Conservation (phyloP, 768 basidiomycete species). For the Panaeolus papilionaceus region DNA sequence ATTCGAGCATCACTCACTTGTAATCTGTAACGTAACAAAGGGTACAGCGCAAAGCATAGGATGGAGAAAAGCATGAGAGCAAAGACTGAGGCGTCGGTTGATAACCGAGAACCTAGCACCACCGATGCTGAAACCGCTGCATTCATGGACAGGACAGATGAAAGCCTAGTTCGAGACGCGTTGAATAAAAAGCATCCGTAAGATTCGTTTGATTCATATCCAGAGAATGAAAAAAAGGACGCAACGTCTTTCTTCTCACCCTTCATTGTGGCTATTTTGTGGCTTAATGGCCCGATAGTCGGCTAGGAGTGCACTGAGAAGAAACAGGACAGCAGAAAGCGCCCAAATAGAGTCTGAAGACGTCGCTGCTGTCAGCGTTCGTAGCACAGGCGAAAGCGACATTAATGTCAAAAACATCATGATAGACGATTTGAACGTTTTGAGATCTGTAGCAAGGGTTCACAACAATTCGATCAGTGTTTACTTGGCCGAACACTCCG, state of each 20-base stretch:
- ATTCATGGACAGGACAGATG: slow-evolving; percentile 87
- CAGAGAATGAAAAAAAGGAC: slow-evolving; percentile 17
- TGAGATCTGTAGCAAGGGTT: slow-evolving; percentile 56
- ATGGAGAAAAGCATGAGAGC: slow-evolving; percentile 87
- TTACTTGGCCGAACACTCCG: background rate
- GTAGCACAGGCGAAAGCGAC: slow-evolving; percentile 88
- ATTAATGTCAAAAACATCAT: slow-evolving; percentile 89
- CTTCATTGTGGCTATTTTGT: slow-evolving; percentile 57
- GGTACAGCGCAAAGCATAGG: slow-evolving; percentile 84
- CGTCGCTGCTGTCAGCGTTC: slow-evolving; percentile 92
- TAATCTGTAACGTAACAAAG: slow-evolving; percentile 74
- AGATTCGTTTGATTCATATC: slow-evolving; percentile 12
- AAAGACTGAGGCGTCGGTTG: slow-evolving; percentile 86
- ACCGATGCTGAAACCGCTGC: slow-evolving; percentile 93
- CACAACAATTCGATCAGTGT: slow-evolving; percentile 15
- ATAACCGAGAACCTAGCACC: slow-evolving; percentile 89
- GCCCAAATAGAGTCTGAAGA: slow-evolving; percentile 99
- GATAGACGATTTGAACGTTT: slow-evolving; percentile 79
- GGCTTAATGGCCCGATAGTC: slow-evolving; percentile 71
- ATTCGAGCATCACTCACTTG: slow-evolving; percentile 50
- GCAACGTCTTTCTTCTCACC: slow-evolving; percentile 44
- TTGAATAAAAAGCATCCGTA: slow-evolving; percentile 14
- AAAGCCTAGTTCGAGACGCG: slow-evolving; percentile 56
- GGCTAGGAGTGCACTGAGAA: slow-evolving; percentile 80
- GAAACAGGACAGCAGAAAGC: slow-evolving; percentile 83